Percentiles rank a stretch among this genome's conserved stretches.
These are phyloP conservation scores for Zalaria obscura DNA, from an alignment of 2,329 filamentous ascomycete species.

Conservation along the genomic window DNA sequence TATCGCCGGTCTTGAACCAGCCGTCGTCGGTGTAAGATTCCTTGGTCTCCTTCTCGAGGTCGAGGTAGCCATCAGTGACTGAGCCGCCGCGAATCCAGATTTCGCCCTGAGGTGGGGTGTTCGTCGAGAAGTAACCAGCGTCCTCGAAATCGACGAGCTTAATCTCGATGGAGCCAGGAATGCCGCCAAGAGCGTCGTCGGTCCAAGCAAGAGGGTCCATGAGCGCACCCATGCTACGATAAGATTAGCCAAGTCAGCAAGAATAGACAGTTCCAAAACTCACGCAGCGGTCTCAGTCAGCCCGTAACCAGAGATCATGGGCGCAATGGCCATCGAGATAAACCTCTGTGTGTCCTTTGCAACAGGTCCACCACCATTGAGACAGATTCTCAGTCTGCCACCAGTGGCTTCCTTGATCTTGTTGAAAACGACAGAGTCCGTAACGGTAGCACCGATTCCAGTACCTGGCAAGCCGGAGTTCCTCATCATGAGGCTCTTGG, in stretches of 20 bases:
- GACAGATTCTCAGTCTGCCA: slow-evolving; percentile 71
- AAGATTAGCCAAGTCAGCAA: slow-evolving; percentile 1
- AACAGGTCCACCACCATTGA: slow-evolving; percentile 90
- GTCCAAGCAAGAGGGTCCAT: slow-evolving; percentile 79
- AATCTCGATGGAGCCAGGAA: slow-evolving; percentile 65
- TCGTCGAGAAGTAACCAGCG: slow-evolving; percentile 66
- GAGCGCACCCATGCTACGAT: slow-evolving; percentile 52
- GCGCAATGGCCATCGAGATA: slow-evolving; percentile 80
- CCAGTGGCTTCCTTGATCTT: slow-evolving; percentile 86
- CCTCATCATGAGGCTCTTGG: slow-evolving; percentile 45
- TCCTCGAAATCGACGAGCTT: slow-evolving; percentile 88
- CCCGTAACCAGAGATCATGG: slow-evolving; percentile 90
- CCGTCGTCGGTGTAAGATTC: slow-evolving; percentile 68
- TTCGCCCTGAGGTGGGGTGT: slow-evolving; percentile 74
- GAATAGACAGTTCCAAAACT: slow-evolving; percentile 15
- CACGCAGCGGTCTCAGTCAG: slow-evolving; percentile 69
- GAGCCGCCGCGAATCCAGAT: slow-evolving; percentile 73
- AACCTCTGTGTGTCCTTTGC: slow-evolving; percentile 79
- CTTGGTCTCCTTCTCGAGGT: slow-evolving; percentile 72
- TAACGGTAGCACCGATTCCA: slow-evolving; percentile 42
- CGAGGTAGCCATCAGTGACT: slow-evolving; percentile 65
- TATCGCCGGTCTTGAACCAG: slow-evolving; percentile 96
- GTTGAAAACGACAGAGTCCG: slow-evolving; percentile 79
- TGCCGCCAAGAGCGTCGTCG: slow-evolving; percentile 59
- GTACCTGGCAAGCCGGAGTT: slow-evolving; percentile 34